Evolutionary conservation across 148 eudicot genomes (phyloP).

Genomic region (Euryodendron excelsum): DNA sequence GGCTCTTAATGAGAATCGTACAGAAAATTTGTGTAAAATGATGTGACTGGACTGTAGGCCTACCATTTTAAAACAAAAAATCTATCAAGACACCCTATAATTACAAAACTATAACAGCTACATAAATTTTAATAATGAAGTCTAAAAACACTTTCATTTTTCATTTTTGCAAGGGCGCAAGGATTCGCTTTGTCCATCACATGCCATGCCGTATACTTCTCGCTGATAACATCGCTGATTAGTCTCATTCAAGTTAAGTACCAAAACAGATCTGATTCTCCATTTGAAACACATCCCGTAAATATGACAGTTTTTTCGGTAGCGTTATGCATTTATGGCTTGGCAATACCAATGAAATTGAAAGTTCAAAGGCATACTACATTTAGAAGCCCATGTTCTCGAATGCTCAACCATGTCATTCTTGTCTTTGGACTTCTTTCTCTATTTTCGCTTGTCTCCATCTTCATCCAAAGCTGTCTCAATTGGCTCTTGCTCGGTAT

Average conservation of each 20-base stretch:
- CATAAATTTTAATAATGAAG: too few species aligned
- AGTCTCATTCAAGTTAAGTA: background rate
- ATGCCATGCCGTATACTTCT: too few species aligned
- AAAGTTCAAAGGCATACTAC: background rate
- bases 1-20: too few species aligned
- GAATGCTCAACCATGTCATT: background rate
- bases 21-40: too few species aligned
- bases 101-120: too few species aligned
- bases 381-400: background rate
- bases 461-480: background rate
- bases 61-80: too few species aligned
- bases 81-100: too few species aligned
- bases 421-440: background rate
- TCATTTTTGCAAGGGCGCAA: too few species aligned
- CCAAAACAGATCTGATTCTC: background rate
- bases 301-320: background rate
- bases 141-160: too few species aligned
- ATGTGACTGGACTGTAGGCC: too few species aligned
- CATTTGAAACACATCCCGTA: background rate
- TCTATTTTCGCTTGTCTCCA: background rate
- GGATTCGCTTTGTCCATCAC: too few species aligned
- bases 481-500: background rate
- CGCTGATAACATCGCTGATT: too few species aligned
- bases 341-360: background rate
- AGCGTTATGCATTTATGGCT: background rate